These are phyloP conservation scores for Acer negundo DNA, from an alignment of 345 rosid species.

Conservation along the genomic window DNA sequence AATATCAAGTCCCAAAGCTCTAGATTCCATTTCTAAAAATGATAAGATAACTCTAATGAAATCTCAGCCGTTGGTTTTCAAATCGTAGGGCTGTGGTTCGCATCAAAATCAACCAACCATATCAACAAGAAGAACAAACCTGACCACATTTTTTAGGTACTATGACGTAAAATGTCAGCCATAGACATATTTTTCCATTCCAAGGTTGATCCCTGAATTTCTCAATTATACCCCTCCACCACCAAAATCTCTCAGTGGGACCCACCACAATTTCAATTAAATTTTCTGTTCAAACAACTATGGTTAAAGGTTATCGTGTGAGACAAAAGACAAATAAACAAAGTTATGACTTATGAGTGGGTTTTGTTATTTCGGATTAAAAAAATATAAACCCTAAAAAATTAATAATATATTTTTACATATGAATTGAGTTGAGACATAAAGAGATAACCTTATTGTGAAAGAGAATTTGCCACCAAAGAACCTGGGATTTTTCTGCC, in stretches of 20 bases:
- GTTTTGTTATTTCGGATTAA: no score
- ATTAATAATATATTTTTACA: background rate
- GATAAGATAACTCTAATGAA: background rate
- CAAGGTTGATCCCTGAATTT: slow-evolving; percentile 6
- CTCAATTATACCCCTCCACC: slow-evolving; percentile 27
- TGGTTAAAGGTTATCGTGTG: no score
- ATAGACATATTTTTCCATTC: slow-evolving; percentile 7
- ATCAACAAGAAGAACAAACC: background rate
- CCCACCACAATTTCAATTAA: background rate
- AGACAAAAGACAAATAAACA: no score
- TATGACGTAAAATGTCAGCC: slow-evolving; percentile 4
- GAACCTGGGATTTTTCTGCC: slow-evolving; percentile 31
- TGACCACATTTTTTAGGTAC: background rate
- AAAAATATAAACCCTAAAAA: background rate
- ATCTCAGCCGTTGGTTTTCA: slow-evolving; percentile 6
- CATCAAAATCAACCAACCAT: background rate
- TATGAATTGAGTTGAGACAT: slow-evolving; percentile 12
- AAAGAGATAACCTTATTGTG: slow-evolving; percentile 54
- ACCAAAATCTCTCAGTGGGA: slow-evolving; percentile 10
- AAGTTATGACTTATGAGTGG: background rate
- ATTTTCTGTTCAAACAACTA: background rate
- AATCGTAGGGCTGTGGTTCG: background rate
- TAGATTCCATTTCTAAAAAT: slow-evolving; percentile 7
- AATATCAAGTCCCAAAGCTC: background rate
- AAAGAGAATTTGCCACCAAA: slow-evolving; percentile 59